These are phyloP conservation scores for Populus hybrid DNA, from an alignment of 441 rosid species.

Conservation along the genomic window DNA sequence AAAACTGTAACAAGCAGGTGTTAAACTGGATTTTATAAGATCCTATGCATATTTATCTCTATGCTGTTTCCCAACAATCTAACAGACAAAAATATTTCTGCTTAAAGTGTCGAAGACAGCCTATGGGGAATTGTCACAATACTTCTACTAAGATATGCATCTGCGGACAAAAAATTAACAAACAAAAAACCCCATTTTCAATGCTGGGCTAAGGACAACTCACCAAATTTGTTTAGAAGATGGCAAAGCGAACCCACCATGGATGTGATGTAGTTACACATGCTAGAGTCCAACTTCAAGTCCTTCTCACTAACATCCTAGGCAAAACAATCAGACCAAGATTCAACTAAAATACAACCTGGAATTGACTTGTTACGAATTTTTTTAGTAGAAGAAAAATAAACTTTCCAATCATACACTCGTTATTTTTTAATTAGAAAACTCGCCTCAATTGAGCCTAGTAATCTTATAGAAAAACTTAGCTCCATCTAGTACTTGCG, in stretches of 20 bases:
- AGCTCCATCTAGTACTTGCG: neutral
- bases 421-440: no score
- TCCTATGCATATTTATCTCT: neutral
- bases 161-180: neutral
- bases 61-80: neutral
- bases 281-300: slow-evolving; percentile 39
- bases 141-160: neutral
- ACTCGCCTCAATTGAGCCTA: no score
- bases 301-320: slow-evolving; percentile 44
- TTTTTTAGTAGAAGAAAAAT: neutral
- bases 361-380: neutral
- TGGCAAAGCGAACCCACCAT: slow-evolving; percentile 75
- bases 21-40: neutral
- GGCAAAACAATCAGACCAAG: neutral
- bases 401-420: neutral
- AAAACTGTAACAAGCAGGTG: neutral
- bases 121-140: neutral
- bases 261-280: slow-evolving; percentile 41
- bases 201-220: slow-evolving; percentile 21
- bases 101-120: neutral
- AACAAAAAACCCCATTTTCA: neutral
- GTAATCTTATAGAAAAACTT: no score
- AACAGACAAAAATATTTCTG: neutral
- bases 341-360: neutral
- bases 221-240: slow-evolving; percentile 61